Conservation (phyloP, 306 rosid species). For the Cucumis hystrix region DNA sequence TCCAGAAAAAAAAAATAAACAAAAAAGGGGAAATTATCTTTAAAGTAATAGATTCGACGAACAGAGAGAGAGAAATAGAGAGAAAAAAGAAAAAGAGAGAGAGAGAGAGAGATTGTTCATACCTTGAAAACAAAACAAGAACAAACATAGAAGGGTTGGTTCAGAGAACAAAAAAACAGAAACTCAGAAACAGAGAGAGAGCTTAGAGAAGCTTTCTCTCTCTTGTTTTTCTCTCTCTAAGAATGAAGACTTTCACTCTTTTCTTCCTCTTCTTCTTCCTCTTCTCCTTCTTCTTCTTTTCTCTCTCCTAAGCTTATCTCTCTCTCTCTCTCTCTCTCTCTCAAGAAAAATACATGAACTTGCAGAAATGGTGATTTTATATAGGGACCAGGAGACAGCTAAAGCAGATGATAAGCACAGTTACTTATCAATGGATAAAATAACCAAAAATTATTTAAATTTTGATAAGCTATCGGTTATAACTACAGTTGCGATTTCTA, state of each 20-base stretch:
- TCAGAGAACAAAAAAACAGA: slow-evolving; percentile 19
- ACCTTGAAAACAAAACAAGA: slow-evolving; percentile 50
- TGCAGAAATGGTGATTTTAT: slow-evolving; percentile 58
- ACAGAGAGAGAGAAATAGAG: slow-evolving; percentile 3
- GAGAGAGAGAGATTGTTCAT: slow-evolving; percentile 22
- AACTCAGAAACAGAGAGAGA: slow-evolving; percentile 25
- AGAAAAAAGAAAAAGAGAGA: slow-evolving; percentile 6
- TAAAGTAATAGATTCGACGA: slow-evolving; percentile 44
- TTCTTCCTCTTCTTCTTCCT: slow-evolving; percentile 3
- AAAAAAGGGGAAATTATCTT: slow-evolving; percentile 18
- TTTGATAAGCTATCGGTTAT: neutral
- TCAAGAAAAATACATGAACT: slow-evolving; percentile 24
- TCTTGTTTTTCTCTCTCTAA: slow-evolving; percentile 7
- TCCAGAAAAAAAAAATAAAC: slow-evolving; percentile 20
- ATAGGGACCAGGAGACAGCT: slow-evolving; percentile 46
- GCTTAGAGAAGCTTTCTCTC: slow-evolving; percentile 40
- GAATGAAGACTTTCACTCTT: slow-evolving; percentile 26
- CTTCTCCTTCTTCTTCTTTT: slow-evolving; percentile 9
- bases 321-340: slow-evolving; percentile 15
- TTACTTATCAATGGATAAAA: neutral
- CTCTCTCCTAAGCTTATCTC: slow-evolving; percentile 23
- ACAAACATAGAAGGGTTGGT: slow-evolving; percentile 21
- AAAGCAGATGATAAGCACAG: rapidly evolving
- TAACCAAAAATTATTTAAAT: neutral
- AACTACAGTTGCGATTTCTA: rapidly evolving